Evolutionary conservation across 192 early-diverging fungal species (phyloP), one percentile per base, ranked within the genome.

Genomic region (Diversispora eburnea): DNA sequence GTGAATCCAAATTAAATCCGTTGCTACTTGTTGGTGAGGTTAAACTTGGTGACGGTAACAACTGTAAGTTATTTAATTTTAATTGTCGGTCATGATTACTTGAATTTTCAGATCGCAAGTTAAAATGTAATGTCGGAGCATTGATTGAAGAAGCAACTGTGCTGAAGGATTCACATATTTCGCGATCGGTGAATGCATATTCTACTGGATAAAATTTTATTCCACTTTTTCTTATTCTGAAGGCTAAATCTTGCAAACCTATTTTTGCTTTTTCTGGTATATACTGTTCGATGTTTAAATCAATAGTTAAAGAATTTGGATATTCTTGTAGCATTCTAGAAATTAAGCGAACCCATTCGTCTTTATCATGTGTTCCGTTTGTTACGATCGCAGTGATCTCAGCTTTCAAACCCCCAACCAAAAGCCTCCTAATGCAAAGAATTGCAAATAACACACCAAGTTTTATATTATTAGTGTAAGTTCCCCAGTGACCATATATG

Each of bases 281-380:
- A 54, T 45, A n/a, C 22, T 55, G 22, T 60, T 64, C 60, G 2
- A 62, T 55, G 12, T 41, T 20, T 13, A 73, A 33, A 54, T 73
- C 58, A 64, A 73, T 60, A 25, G 61, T 17, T 25, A 13, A 13
- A 19, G 72, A 55, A 3, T 19, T 42, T 41, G 72, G 72, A 64
- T 61, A 73, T 25, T 52, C 49, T 33, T 15, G 41, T 17, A 73
- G 10, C 62, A 73, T 63, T 73, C 64, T 64, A 33, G 72, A 73
- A 52, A 64, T 51, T n/a, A 64, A 48, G 19, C 48, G 47, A 17
- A 73, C 59, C 72, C 72, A 73, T n/a, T 73, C 72, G 25, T 73
- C 72, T 19, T 45, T n/a, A 52, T 73, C 61, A 20, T 20, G 12
- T 15, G 5, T 19, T 17, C 4, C n/a, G 51, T 61, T 61, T 8